Percentiles rank a stretch among this genome's conserved stretches.
phyloP scores from a whole-genome alignment of 2,329 filamentous ascomycete genomes.

The Cladosporium sp. region DNA sequence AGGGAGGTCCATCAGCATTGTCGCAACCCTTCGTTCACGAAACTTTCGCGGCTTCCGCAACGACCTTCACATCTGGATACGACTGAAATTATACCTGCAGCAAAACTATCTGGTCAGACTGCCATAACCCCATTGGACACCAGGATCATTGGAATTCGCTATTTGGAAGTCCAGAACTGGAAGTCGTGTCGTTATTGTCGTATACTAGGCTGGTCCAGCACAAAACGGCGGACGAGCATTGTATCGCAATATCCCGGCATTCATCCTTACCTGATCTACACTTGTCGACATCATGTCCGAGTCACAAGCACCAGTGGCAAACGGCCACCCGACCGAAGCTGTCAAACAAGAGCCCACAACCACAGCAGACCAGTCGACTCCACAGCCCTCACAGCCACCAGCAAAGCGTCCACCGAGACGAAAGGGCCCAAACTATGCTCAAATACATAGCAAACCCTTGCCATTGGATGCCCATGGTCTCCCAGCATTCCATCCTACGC shows the following conservation, averaged over 20 bases:
- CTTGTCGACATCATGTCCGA: background rate
- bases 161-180: no score
- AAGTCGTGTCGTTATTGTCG: no score
- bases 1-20: background rate
- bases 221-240: no score
- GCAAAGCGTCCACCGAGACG: conserved; percentile 21
- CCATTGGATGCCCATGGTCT: conserved; percentile 80
- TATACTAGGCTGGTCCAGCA: no score
- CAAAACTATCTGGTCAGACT: no score
- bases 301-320: conserved; percentile 3
- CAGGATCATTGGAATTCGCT: no score
- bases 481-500: conserved; percentile 84
- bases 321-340: conserved; percentile 9
- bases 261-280: no score
- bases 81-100: no score
- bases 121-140: no score
- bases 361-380: conserved; percentile 3
- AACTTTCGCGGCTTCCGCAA: background rate
- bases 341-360: background rate
- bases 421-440: conserved; percentile 56
- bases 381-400: conserved; percentile 18
- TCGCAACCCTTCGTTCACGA: background rate
- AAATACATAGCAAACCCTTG: conserved; percentile 76
- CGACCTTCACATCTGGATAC: no score
- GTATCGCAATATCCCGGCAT: no score